Base-by-base conservation (phyloP, 1,139 yeast genomes). In the Lodderomyces theae region DNA sequence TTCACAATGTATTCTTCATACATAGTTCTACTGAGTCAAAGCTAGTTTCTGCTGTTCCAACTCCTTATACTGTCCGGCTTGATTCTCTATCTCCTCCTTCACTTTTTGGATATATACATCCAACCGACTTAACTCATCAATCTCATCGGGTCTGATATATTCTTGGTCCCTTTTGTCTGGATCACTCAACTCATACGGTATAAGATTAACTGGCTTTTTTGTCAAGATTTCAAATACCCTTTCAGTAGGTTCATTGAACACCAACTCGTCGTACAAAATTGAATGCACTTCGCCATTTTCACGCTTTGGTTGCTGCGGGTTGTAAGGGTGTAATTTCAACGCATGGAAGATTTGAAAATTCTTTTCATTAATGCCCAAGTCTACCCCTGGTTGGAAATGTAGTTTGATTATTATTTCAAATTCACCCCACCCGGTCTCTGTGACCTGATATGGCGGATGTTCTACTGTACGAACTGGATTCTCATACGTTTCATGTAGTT, bases 351-450 rank as follows among this genome's bases (percentile, higher is more conserved):
- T 72, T 43, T 82, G 87, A 40, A 92, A 69, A 58, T 86, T 84
- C 67, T 92, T 94, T 59, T 94, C 99, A 52, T 83, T 83, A 25
- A 72, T 69, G 3, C 76, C 76, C 37, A 72, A 54, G 38, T 72
- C 77, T 13, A 95, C 84, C 25, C 88, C 96, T 19, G 83, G 74
- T 34, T 83, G 85, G 63, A 92, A 92, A 61, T 83, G 90, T 25
- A 92, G 78, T 60, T 90, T 87, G 43, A 92, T 82, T 31, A 86
- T 79, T 47, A 94, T 86, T 57, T 92, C 99, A 64, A 92, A 92
- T 61, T 92, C 99, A 47, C 99, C 99, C 99, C 99, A 92, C 0
- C 99, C 99, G 0, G 97, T 87, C 57, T 94, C 99, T 1, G 96
- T 86, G 11, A 92, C 90, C 59, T 90, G 95, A 54, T 86, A 92